Evolutionary conservation across 805 yeast species (phyloP), one percentile per base, ranked within the genome.

Genomic region (Candida cerambycidarum): DNA sequence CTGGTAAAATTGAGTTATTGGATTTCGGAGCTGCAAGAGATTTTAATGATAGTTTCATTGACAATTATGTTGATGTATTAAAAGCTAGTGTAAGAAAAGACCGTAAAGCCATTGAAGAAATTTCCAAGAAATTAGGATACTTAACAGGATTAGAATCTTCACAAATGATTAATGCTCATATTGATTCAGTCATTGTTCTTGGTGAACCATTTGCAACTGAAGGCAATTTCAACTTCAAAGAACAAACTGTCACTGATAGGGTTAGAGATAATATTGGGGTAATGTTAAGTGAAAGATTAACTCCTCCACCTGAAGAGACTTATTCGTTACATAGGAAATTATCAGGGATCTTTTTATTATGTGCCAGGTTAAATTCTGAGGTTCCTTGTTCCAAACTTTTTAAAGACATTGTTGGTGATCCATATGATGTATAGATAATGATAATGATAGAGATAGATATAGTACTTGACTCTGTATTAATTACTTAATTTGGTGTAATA

Each of bases 281-380:
- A 41, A 93, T 93, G 99, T 73, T 93, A 47, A 79, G 83, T 47
- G 96, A 93, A 63, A 79, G 99, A 53, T 71, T 93, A 47, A 80
- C 96, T 3, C 97, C 99, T 3, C 99, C 99, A 11, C 99, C 99
- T 2, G 98, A 93, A 57, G 99, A 93, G 63, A 93, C 99, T 0
- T 93, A 93, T 61, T 85, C 96, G n/a, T 71, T 93, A 54, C 99
- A 93, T 65, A 76, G 99, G 56, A 93, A 93, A 59, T 80, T 93
- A 57, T 86, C 96, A 58, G 99, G 99, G 9, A 95, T 93, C 1
- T 93, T 86, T 58, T 71, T 93, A 47, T 71, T 93, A 42, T 92
- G 98, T 67, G 86, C 98, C 3, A 78, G 87, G 53, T 73, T 93
- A 63, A 71, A 79, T 31, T 97, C 98, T 2, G 70, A 75, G 10